Conservation (phyloP, 106 monocot species). For the Posidonia australis region DNA sequence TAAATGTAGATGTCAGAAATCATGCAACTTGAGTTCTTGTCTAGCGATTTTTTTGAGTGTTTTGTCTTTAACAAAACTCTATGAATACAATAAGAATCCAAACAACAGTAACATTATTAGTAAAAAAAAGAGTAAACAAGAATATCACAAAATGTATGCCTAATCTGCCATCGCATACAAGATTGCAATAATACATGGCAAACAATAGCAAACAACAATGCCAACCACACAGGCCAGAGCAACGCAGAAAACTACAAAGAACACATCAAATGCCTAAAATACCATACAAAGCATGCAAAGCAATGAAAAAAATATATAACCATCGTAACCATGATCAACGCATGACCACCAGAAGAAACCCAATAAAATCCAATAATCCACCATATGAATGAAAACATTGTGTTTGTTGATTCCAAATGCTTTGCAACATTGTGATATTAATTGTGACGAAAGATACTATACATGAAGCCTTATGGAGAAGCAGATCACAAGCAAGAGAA, state of each 20-base stretch:
- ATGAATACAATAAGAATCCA: too few relatives aligned
- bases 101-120: too few relatives aligned
- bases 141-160: constrained; percentile 16
- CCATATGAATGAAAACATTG: constrained; percentile 94
- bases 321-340: constrained; percentile 16
- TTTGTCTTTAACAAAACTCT: too few relatives aligned
- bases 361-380: constrained; percentile 95
- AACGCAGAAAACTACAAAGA: constrained; percentile 80
- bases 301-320: constrained; percentile 3
- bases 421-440: constrained; percentile 44
- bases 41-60: too few relatives aligned
- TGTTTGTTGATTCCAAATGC: constrained; percentile 78
- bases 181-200: constrained; percentile 78
- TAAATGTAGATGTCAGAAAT: too few relatives aligned
- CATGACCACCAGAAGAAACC: constrained; percentile 75
- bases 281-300: constrained; percentile 63
- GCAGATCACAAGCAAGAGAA: too few relatives aligned
- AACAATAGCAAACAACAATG: constrained; percentile 71
- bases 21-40: too few relatives aligned
- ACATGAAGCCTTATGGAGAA: too few relatives aligned
- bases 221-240: constrained; percentile 63
- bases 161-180: constrained; percentile 82
- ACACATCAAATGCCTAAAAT: constrained; percentile 78
- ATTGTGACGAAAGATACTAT: neutral
- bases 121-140: neutral